These are phyloP conservation scores for Linderina pennispora DNA, from an alignment of 192 early-diverging fungal genomes.

Conservation along the genomic window DNA sequence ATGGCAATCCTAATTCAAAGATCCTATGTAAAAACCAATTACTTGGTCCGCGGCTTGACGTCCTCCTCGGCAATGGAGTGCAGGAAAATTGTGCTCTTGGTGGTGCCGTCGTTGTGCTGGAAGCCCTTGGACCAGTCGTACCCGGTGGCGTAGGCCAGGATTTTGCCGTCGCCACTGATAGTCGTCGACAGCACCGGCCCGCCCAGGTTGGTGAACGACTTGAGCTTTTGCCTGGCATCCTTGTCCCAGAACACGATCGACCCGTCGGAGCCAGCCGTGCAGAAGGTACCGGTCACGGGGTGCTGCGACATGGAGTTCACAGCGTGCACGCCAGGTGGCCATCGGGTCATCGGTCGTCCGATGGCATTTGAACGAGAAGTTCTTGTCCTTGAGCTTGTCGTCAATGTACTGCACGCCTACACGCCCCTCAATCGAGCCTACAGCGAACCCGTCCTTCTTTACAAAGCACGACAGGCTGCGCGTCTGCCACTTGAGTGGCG, in stretches of 20 bases:
- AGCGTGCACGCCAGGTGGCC: slow-evolving; percentile 63
- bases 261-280: slow-evolving; percentile 83
- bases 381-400: slow-evolving; percentile 54
- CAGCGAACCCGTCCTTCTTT: slow-evolving; percentile 71
- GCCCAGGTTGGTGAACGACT: slow-evolving; percentile 59
- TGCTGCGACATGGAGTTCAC: slow-evolving; percentile 42
- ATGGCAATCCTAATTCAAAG: no score
- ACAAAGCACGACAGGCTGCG: slow-evolving; percentile 76
- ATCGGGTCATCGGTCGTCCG: slow-evolving; percentile 52
- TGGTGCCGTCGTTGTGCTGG: slow-evolving; percentile 52
- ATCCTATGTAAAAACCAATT: no score
- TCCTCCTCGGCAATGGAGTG: slow-evolving; percentile 74
- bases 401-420: slow-evolving; percentile 91
- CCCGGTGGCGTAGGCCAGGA: slow-evolving; percentile 87
- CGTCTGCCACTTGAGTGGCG: slow-evolving; percentile 55
- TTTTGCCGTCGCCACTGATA: slow-evolving; percentile 76
- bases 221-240: slow-evolving; percentile 80
- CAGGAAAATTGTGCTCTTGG: slow-evolving; percentile 71
- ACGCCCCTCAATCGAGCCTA: slow-evolving; percentile 93
- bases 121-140: slow-evolving; percentile 88
- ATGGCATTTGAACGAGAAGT: slow-evolving; percentile 93
- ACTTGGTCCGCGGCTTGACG: slow-evolving; percentile 65
- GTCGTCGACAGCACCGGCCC: slow-evolving; percentile 64
- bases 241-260: slow-evolving; percentile 93
- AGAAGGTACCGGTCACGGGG: slow-evolving; percentile 74